Base-by-base conservation (phyloP, 2,329 filamentous ascomycete species). In the Calonectria hongkongensis region DNA sequence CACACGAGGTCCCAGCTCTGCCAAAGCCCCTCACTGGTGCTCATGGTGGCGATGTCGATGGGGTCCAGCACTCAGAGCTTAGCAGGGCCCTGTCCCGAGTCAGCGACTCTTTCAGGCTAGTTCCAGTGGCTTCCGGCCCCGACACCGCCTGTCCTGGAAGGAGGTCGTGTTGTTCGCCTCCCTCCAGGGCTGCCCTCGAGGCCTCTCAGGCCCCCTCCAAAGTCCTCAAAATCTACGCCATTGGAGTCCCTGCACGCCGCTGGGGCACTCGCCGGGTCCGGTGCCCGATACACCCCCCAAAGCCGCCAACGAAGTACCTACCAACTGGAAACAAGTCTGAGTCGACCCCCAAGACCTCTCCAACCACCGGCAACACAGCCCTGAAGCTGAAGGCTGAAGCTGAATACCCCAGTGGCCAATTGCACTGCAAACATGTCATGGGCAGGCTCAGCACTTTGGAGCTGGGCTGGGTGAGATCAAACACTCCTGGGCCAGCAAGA, bases 31-130 rank as follows among this genome's bases (percentile, higher is more conserved):
- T 75, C 68, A 68, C 51, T 47, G 72, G 47, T 48, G 27, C 64
- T 63, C 58, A 54, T 51, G 71, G 77, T 77, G 75, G 74, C 74
- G 68, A 78, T 60, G 70, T 73, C 67, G 75, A 76, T 73, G 74
- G 70, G 67, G 68, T 63, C 70, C 66, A 79, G 70, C 70, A 72
- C 73, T 72, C 48, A 50, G 33, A 71, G 48, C 69, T 72, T 67
- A 74, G 71, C 72, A 73, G 64, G 64, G 68, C 74, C 74, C 75
- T 73, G 72, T 58, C 43, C 62, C 70, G 73, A 78, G 75, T 75
- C 75, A 79, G 75, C 66, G 54, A 75, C 75, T 74, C 73, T 36
- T 80, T 76, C 74, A 68, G 76, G 78, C 76, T 77, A 79, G 71
- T 76, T 66, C 36, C 73, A 77, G 70, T 74, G 66, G 72, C 71